Base-by-base conservation (phyloP, 1,139 yeast genomes). In the Ashbya aceris region DNA sequence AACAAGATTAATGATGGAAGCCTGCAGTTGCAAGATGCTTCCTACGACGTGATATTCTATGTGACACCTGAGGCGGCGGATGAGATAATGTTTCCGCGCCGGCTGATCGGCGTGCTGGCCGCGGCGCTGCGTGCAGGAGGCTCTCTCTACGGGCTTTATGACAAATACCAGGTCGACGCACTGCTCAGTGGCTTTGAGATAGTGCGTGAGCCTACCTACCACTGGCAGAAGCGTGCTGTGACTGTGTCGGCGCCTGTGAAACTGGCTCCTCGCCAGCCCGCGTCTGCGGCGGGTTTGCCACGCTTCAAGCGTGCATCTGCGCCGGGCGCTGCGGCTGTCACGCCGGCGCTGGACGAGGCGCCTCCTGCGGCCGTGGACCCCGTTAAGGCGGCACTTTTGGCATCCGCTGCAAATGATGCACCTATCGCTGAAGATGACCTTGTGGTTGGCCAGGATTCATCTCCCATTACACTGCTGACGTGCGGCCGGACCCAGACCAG, bases 1-100 rank as follows among this genome's bases (percentile, higher is more conserved):
- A 91, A 83, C 58, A 70, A 93, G 45, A 74, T 85, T 33, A 76
- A 83, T 31, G 71, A 68, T 35, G 73, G 71, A 6, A 73, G 73
- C 11, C 77, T 79, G n/a, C 62, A 61, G 34, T 64, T 83, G 36
- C 66, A 67, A 1, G 52, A 61, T 2, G 60, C 62, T 14, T 54
- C 66, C 33, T 84, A 69, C 62, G 68, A 72, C 42, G 60, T 66
- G 40, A 74, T 85, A 32, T 60, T 69, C 42, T 79, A 79, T 50
- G 60, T 80, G 40, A 75, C 87, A 36, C 89, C 87, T 5, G 72
- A 51, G 66, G 64, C 48, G 65, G 67, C 31, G 7, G 51, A 49
- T 4, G 52, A 50, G 7, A 50, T 58, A 11, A 41, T 48, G 36
- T 60, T 60, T 38, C 63, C 65, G 23, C 43, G 51, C 30, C 55